Conservation (phyloP, 2,329 filamentous ascomycete genomes). For the Beauveria sp. region DNA sequence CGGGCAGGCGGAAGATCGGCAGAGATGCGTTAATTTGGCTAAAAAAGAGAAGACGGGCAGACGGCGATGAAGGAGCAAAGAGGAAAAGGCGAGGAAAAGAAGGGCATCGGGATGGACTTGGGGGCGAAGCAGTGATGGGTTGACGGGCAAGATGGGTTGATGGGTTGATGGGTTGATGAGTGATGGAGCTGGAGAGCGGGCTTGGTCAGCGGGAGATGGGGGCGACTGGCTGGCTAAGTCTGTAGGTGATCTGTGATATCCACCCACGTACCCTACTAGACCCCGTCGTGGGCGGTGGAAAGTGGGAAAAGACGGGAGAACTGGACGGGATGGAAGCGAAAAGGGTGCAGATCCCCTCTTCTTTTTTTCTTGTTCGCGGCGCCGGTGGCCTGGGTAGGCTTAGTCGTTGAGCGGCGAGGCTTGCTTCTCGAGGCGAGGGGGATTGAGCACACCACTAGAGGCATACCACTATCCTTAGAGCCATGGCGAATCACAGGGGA, state of each 20-base stretch:
- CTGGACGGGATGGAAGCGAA: neutral
- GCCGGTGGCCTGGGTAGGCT: neutral
- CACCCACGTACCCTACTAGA: neutral
- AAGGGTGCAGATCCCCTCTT: neutral
- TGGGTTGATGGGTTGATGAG: no score
- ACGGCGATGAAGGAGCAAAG: neutral
- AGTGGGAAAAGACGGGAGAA: neutral
- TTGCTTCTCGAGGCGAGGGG: neutral
- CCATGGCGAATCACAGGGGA: neutral
- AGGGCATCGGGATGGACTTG: neutral
- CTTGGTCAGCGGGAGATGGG: conserved; percentile 4
- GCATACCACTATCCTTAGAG: no score
- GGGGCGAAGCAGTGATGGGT: neutral
- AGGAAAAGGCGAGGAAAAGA: neutral
- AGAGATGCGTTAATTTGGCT: neutral
- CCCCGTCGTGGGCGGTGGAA: neutral
- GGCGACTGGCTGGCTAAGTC: neutral
- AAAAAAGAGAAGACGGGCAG: neutral
- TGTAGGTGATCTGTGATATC: neutral
- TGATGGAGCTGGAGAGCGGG: conserved; percentile 1
- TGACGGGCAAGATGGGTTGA: no score
- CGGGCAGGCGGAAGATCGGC: neutral
- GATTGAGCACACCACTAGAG: neutral
- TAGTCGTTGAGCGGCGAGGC: neutral
- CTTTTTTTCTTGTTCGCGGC: neutral